Evolutionary conservation across 2,329 filamentous ascomycete species (phyloP).

Genomic region (Ophiostoma sp.): DNA sequence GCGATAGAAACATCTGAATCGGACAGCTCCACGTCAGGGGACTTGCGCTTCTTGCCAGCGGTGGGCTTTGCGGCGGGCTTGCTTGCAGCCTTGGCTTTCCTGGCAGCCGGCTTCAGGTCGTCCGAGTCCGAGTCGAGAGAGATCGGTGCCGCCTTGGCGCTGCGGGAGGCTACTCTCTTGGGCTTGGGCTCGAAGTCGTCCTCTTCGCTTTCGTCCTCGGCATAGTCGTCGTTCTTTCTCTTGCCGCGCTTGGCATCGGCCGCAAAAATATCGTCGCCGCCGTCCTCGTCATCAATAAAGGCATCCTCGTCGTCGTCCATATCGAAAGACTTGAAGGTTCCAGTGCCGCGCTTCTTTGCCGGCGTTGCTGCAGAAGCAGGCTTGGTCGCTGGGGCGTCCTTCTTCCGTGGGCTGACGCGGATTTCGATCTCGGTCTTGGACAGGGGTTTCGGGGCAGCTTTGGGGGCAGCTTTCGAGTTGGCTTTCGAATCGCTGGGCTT

Average conservation of each 20-base stretch:
- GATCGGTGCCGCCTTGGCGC: conserved; percentile 35
- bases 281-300: conserved; percentile 62
- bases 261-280: conserved; percentile 78
- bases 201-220: conserved; percentile 58
- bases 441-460: conserved; percentile 37
- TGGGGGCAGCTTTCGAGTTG: conserved; percentile 36
- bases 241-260: conserved; percentile 63
- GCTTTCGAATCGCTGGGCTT: conserved; percentile 31
- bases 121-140: conserved; percentile 33
- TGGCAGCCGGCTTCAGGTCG: conserved; percentile 30
- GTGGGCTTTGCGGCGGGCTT: conserved; percentile 10
- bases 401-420: conserved; percentile 50
- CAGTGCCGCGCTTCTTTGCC: conserved; percentile 37
- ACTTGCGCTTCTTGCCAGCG: conserved; percentile 52
- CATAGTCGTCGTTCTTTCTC: conserved; percentile 67
- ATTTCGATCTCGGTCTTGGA: conserved; percentile 41
- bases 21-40: conserved; percentile 48
- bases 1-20: conserved; percentile 47
- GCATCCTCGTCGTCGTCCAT: conserved; percentile 50
- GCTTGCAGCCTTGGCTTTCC: conserved; percentile 32
- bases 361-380: conserved; percentile 29
- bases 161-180: conserved; percentile 48
- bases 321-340: conserved; percentile 39
- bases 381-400: conserved; percentile 30
- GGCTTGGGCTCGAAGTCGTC: conserved; percentile 60